Base-by-base conservation (phyloP, 2,329 filamentous ascomycete genomes). In the Chrysosporium keratinophilum region DNA sequence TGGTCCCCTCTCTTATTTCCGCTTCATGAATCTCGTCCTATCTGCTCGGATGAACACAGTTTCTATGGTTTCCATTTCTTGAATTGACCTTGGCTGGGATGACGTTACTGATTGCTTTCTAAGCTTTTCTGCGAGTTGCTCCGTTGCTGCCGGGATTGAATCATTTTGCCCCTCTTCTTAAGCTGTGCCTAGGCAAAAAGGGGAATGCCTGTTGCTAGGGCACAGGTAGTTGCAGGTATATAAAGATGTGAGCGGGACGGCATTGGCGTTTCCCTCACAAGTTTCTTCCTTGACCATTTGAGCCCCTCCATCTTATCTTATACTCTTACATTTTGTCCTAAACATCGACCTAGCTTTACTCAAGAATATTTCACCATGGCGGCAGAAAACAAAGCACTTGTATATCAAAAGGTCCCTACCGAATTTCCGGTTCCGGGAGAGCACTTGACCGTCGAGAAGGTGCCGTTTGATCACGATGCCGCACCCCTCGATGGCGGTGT, bases 361-460 rank as follows among this genome's bases (percentile, higher is more conserved):
- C 19, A 23, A 33, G 14, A 39, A 42, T 39, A 15, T 14, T 37
- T 46, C 37, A 54, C 20, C 14, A 60, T 58, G 58, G 46, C 56
- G 33, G 54, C 65, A 39, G 56, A 79, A 57, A 93, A 90, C 80
- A 89, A 88, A 74, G 80, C 77, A 39, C 71, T 93, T 63, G 75
- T 89, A 68, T 91, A 84, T 78, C 87, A 84, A 65, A 73, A 81
- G 61, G 62, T 83, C 57, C 87, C 88, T 45, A 67, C 72, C 48
- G 85, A 79, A 54, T 76, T 78, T 64, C 88, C 87, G 17, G 78
- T 85, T 34, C 68, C 81, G 1, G 87, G 87, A 46, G 72, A 91
- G 69, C 74, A 94, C 68, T 74, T 95, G 54, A 72, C 70, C 19
- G 65, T 89, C 56, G 84, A 93, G 69, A 70, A 77, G 59, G 78